These are phyloP conservation scores for Colletotrichum tanaceti DNA, from an alignment of 2,329 filamentous ascomycete species.

Conservation along the genomic window DNA sequence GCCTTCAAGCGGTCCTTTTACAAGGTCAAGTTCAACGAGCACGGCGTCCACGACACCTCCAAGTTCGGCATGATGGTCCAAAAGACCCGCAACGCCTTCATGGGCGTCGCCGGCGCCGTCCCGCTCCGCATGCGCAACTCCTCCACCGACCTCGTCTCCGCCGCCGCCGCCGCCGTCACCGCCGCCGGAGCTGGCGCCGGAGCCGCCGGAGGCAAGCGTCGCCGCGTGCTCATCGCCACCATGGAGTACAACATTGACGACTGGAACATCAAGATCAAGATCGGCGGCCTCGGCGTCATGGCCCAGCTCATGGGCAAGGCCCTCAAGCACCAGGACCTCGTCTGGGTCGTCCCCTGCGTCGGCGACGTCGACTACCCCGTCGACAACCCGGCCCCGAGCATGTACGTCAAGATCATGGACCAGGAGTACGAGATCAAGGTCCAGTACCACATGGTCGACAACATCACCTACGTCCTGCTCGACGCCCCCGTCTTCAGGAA, in stretches of 20 bases:
- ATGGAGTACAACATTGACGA: conserved; percentile 81
- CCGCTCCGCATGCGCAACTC: conserved; percentile 42
- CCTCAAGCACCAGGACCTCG: conserved; percentile 71
- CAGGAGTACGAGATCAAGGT: conserved; percentile 71
- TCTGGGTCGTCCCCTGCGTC: conserved; percentile 73
- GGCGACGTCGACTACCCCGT: conserved; percentile 72
- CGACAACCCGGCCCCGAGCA: conserved; percentile 68
- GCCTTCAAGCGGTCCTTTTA: conserved; percentile 67
- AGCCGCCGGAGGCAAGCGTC: conserved; percentile 48
- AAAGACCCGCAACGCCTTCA: conserved; percentile 45
- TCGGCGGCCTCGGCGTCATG: conserved; percentile 77
- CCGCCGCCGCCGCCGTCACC: conserved; percentile 43
- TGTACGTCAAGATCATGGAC: conserved; percentile 71
- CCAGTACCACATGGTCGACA: conserved; percentile 71
- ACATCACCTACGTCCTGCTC: conserved; percentile 76
- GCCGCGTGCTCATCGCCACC: conserved; percentile 75
- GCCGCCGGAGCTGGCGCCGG: conserved; percentile 42
- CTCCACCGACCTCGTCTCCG: conserved; percentile 42
- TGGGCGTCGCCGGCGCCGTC: conserved; percentile 45
- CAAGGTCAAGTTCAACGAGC: conserved; percentile 54
- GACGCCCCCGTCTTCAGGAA: conserved; percentile 75
- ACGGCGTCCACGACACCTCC: conserved; percentile 51
- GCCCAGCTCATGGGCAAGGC: conserved; percentile 76
- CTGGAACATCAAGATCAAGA: conserved; percentile 78
- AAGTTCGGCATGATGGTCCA: conserved; percentile 64